Evolutionary conservation across 1,284 basidiomycete species (phyloP), one percentile per base, ranked within the genome.

Genomic region (Anthracocystis walkeri): DNA sequence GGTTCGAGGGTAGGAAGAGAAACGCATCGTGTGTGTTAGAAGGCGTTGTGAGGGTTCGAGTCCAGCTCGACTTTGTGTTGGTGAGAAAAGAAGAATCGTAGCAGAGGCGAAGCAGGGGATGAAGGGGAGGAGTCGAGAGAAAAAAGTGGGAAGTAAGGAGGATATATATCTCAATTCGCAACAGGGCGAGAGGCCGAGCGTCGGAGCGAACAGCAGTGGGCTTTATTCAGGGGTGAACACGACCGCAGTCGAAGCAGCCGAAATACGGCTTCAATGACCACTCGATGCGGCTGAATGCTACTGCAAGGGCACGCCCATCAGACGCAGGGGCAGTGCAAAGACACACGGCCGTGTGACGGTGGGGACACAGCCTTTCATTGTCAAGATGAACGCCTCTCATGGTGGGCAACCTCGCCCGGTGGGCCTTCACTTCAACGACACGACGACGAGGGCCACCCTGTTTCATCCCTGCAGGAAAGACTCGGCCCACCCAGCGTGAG

Each of bases 51-150:
- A 42, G 41, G 8, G 18, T 31, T 18, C 48, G 48, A 49, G 48
- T 49, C 48, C 48, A 49, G 27, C 48, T 49, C 48, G 48, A 33
- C n/a, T 49, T 6, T 23, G 23, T 25, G 23, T 27, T 5, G 25
- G 12, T 20, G 25, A 4, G 11, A 21, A 46, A n/a, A 20, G 11
- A 18, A 14, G 25, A 27, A 27, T 14, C 14, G 35, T 2, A 38
- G 14, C 35, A 38, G 35, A 38, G 12, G 35, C 14, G 35, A 27
- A 46, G 44, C 0, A 27, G 7, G 25, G 4, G 44, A 23, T 12
- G 5, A 25, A 14, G 14, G 27, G 27, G 27, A n/a, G 3, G 48
- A 11, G 25, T 4, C 5, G 14, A 3, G 14, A 12, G 16, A 12
- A 12, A n/a, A 11, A 31, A 48, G 46, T 46, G 44, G 23, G 44